Percentiles rank a stretch among this genome's conserved stretches.
These are phyloP conservation scores for Saposhnikovia divaricata DNA, from an alignment of 129 eudicot species.

Conservation along the genomic window DNA sequence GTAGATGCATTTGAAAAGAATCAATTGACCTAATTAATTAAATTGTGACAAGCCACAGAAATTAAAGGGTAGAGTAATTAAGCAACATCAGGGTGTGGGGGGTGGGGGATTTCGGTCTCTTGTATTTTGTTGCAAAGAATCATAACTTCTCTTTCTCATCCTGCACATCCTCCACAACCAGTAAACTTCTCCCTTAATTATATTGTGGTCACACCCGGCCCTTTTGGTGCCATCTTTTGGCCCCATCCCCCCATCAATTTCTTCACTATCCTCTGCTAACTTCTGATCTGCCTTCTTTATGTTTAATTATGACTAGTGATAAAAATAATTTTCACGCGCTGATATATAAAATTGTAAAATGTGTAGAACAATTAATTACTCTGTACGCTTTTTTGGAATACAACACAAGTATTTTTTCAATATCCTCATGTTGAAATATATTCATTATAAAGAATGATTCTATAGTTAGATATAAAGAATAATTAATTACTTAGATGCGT, in stretches of 20 bases:
- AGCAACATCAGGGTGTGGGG: slow-evolving; percentile 21
- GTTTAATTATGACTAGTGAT: too few species aligned
- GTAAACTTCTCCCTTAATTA: slow-evolving; percentile 6
- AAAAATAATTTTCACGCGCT: too few species aligned
- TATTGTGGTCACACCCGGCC: slow-evolving; percentile 32
- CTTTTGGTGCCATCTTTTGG: slow-evolving; percentile 10
- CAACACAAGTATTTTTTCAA: too few species aligned
- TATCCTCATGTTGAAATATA: too few species aligned
- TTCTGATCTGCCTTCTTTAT: too few species aligned
- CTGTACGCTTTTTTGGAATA: too few species aligned
- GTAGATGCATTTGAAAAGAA: slow-evolving; percentile 7
- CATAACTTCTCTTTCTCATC: slow-evolving; percentile 7
- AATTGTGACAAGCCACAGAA: neutral
- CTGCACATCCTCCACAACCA: slow-evolving; percentile 6
- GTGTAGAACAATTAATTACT: too few species aligned
- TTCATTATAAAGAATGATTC: too few species aligned
- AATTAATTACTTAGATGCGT: too few species aligned
- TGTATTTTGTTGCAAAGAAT: slow-evolving; percentile 23
- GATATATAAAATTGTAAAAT: too few species aligned
- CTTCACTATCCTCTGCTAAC: neutral
- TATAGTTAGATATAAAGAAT: too few species aligned
- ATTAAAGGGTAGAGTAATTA: neutral
- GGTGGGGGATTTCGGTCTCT: slow-evolving; percentile 21
- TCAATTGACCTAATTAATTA: neutral
- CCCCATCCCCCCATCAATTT: slow-evolving; percentile 2